Evolutionary conservation across 2,329 filamentous ascomycete species (phyloP).

Genomic region (Exserohilum rostratum): DNA sequence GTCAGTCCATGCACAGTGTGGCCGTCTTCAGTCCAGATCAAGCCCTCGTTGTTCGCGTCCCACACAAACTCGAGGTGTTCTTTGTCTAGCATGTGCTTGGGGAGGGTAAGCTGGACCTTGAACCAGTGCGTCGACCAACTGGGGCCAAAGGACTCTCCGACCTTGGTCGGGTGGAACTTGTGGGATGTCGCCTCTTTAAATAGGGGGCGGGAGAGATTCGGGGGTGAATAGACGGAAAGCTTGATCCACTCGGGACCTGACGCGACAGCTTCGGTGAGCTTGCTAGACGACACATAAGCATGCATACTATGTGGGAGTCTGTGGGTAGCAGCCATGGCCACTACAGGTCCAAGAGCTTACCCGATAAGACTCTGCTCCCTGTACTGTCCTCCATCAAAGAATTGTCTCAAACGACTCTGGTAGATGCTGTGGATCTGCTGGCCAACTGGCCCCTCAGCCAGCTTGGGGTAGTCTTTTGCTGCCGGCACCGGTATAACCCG

Average conservation of each 20-base stretch:
- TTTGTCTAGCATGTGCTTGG: constrained; percentile 72
- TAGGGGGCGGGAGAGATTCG: constrained; percentile 76
- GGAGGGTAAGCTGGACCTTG: constrained; percentile 79
- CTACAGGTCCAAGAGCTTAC: constrained; percentile 52
- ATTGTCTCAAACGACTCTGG: constrained; percentile 79
- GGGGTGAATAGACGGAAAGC: constrained; percentile 85
- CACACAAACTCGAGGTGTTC: constrained; percentile 93
- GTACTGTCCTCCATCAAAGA: constrained; percentile 76
- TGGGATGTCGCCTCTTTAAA: constrained; percentile 85
- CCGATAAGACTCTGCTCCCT: constrained; percentile 74
- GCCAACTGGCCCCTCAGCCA: constrained; percentile 46
- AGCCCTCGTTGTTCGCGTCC: constrained; percentile 93
- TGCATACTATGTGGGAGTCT: neutral
- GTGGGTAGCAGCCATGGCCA: neutral
- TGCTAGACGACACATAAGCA: constrained; percentile 54
- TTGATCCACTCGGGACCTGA: constrained; percentile 79
- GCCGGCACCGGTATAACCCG: constrained; percentile 31
- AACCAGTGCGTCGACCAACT: constrained; percentile 99
- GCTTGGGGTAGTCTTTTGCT: constrained; percentile 41
- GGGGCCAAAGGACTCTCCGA: constrained; percentile 84
- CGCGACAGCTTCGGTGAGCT: constrained; percentile 71
- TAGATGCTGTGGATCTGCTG: constrained; percentile 78
- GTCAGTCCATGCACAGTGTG: constrained; percentile 89
- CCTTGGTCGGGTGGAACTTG: constrained; percentile 73
- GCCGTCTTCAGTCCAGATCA: constrained; percentile 92